Base-by-base conservation (phyloP, 2,329 filamentous ascomycete genomes). In the Neophaeococcomyces mojaviensis region DNA sequence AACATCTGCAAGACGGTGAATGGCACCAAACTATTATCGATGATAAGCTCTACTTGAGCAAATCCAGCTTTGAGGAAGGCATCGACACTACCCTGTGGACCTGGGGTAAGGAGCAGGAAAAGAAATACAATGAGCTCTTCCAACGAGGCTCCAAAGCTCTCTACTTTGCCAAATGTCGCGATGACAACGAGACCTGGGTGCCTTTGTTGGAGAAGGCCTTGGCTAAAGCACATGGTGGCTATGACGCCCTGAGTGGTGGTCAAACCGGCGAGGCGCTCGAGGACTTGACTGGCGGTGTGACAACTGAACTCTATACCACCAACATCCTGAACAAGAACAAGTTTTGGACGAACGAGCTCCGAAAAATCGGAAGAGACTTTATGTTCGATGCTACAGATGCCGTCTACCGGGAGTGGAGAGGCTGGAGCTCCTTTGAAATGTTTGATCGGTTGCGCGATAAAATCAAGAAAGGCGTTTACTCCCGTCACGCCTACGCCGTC, bases 1-100 rank as follows among this genome's bases (percentile, higher is more conserved):
- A 35, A 53, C 34, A 34, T 28, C 43, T 13, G 41, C 39, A 53
- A 77, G 86, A 90, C 55, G 88, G 88, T 44, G 86, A 92, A 64
- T 95, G 88, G 88, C 85, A 90, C 47, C 88, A 88, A 56, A 88
- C 86, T 48, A 89, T 95, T 51, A 81, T 95, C 49, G 88, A 95
- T 59, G 88, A 95, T 64, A 94, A 94, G 65, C 73, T 95, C 2
- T 94, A 86, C 61, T 76, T 94, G 15, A 86, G 82, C 49, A 86
- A 85, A 1, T 84, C 86, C 3, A 83, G 85, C 59, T 94, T 87
- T 69, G 86, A 94, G 54, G 85, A 86, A 28, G 82, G 80, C 1
- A 80, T 87, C 39, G 84, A 87, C 59, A 78, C 83, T 45, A 41
- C 48, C 10, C 40, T 43, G 9, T 9, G 8, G 20, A 20, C 28